A percentile compares a stretch with the other conserved stretches of the same genome.
Evolutionary conservation across 345 rosid species (phyloP).

Genomic region (Gossypium anomalum): DNA sequence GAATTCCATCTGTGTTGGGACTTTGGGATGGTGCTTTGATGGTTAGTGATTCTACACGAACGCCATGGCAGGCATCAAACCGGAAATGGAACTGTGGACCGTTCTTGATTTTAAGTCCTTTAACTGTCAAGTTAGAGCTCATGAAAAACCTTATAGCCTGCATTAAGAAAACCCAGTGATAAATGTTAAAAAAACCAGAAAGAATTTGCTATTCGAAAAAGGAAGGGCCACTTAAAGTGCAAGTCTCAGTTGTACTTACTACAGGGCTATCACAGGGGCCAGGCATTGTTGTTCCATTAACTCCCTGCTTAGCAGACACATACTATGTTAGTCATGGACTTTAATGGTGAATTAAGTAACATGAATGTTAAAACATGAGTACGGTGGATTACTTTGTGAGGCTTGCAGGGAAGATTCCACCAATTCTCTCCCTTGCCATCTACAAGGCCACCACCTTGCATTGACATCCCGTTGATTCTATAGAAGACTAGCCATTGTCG

Average conservation of each 20-base stretch:
- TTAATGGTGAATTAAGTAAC: neutral
- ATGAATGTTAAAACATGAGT: neutral
- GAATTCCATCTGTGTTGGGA: constrained; percentile 92
- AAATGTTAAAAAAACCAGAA: neutral
- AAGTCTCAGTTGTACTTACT: constrained; percentile 34
- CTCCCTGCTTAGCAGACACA: constrained; percentile 35
- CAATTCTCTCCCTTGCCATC: constrained; percentile 84
- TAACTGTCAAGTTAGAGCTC: constrained; percentile 53
- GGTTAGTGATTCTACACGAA: constrained; percentile 39
- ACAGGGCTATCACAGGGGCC: constrained; percentile 92
- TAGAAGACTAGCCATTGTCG: constrained; percentile 85
- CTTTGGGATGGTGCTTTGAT: constrained; percentile 67
- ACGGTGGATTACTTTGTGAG: constrained; percentile 47
- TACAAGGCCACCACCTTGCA: constrained; percentile 67
- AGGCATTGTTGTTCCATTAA: constrained; percentile 52
- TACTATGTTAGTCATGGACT: neutral
- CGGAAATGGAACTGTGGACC: constrained; percentile 76
- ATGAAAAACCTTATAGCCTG: constrained; percentile 48
- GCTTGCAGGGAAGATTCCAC: constrained; percentile 97
- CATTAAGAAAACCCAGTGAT: constrained; percentile 8
- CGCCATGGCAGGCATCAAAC: constrained; percentile 45
- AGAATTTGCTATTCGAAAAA: neutral
- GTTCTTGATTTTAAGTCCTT: constrained; percentile 47
- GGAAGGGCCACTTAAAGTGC: neutral
- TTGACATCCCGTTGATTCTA: constrained; percentile 53